Base-by-base conservation (phyloP, 805 yeast species). In the Maudiozyma saulgeensis region DNA sequence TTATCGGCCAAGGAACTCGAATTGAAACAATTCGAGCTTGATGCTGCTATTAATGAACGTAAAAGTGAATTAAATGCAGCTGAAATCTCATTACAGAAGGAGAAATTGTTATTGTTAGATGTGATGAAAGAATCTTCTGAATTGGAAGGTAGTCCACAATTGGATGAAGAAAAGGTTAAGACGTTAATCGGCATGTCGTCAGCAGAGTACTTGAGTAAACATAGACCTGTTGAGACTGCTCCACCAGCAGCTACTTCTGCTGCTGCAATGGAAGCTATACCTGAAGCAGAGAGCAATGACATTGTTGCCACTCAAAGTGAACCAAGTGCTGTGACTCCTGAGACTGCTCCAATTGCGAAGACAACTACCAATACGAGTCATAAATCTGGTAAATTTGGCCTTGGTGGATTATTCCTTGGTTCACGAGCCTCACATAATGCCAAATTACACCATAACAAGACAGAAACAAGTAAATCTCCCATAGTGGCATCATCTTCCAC, bases 91-190 rank as follows among this genome's bases (percentile, higher is more conserved):
- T 53, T 71, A 49, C 70, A 66, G 53, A 68, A 56, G 60, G 69
- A 60, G 56, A 69, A 62, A 56, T 62, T 54, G 21, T 44, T 41
- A 23, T 35, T 52, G n/a, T 41, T 52, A 35, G 54, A 52, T 18
- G 67, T 68, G 40, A 74, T 72, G 65, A 66, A 64, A 53, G 57
- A 66, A 41, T 64, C 71, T 46, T 67, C 76, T 12, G 75, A 72
- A 56, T 65, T 64, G n/a, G 57, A 57, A 21, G 67, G 67, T 40
- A 66, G 60, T 32, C 57, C 55, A 15, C 51, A 57, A 43, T 51
- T 66, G 32, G 68, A 62, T 44, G 68, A 63, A 43, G 61, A 56
- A 13, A 64, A 58, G 45, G 61, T 64, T 9, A 66, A 64, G 47
- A 53, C 60, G 8, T 52, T 63, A 39, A 55, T 66, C 43, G 68